Conservation (phyloP, 257 asterid genomes). For the Thymus mandschuricus region DNA sequence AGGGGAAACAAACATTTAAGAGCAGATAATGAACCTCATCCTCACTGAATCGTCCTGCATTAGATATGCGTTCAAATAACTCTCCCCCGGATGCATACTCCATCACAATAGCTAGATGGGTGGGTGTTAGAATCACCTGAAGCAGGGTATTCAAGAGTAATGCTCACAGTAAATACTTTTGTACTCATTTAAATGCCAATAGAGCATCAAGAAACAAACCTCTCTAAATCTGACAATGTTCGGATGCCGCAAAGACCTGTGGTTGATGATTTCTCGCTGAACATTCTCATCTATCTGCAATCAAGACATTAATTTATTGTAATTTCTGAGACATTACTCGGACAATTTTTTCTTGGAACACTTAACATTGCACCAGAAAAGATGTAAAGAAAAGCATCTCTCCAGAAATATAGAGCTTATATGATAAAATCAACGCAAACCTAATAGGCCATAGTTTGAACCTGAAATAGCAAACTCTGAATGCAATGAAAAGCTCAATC, state of each 20-base stretch:
- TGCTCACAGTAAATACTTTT: slow-evolving; percentile 4
- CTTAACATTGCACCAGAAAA: not conserved
- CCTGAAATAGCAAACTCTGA: slow-evolving; percentile 11
- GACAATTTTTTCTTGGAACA: not conserved
- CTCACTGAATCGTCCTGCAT: slow-evolving; percentile 72
- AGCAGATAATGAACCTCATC: slow-evolving; percentile 57
- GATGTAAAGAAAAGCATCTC: not conserved
- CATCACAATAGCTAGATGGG: slow-evolving; percentile 80
- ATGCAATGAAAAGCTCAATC: not conserved
- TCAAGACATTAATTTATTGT: slow-evolving; percentile 18
- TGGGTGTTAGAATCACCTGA: slow-evolving; percentile 75
- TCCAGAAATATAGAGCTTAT: not conserved
- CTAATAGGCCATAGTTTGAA: slow-evolving; percentile 1
- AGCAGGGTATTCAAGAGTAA: slow-evolving; percentile 22
- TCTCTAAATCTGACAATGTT: slow-evolving; percentile 69
- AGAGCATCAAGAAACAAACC: slow-evolving; percentile 41
- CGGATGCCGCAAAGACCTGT: slow-evolving; percentile 71
- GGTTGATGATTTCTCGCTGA: slow-evolving; percentile 72
- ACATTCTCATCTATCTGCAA: slow-evolving; percentile 78
- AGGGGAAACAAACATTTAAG: not conserved
- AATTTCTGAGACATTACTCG: not conserved
- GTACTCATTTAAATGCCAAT: slow-evolving; percentile 6
- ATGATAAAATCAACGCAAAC: slow-evolving; percentile 9
- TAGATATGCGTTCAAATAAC: slow-evolving; percentile 64
- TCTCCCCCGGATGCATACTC: slow-evolving; percentile 86